Evolutionary conservation across 176 grass and related monocot genomes (phyloP).

Genomic region (Aegilops longissima): DNA sequence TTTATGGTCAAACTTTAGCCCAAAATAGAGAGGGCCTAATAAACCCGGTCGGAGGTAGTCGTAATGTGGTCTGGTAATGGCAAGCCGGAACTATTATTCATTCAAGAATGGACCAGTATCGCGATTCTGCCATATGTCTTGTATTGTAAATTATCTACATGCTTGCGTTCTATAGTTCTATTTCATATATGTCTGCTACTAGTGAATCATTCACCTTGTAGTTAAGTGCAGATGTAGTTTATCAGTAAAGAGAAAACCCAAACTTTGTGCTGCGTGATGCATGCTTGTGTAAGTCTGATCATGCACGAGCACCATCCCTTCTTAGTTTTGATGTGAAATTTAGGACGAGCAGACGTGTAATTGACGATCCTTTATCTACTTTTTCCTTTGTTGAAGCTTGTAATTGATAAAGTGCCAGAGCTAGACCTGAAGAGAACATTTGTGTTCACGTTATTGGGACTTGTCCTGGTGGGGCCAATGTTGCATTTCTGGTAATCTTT

Average conservation of each 20-base stretch:
- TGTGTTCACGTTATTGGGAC: conserved; percentile 85
- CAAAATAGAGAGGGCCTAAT: too few relatives aligned
- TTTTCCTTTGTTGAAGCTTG: conserved; percentile 50
- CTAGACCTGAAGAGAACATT: conserved; percentile 80
- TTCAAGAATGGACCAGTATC: not conserved
- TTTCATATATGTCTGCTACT: not conserved
- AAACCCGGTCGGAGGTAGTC: too few relatives aligned
- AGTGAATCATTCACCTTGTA: not conserved
- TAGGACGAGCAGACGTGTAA: not conserved
- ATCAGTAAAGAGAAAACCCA: not conserved
- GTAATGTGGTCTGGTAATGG: not conserved
- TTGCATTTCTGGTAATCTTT: conserved; percentile 79
- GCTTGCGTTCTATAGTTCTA: too few relatives aligned
- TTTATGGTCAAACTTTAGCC: too few relatives aligned
- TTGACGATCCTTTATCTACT: not conserved
- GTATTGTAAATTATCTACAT: not conserved
- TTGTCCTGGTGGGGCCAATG: conserved; percentile 72
- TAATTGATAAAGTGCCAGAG: conserved; percentile 57
- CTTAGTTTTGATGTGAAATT: conserved; percentile 1
- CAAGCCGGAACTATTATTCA: not conserved
- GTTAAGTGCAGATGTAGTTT: conserved; percentile 1
- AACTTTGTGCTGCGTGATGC: not conserved
- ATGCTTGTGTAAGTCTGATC: not conserved
- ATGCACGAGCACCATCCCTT: not conserved
- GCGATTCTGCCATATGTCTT: not conserved